Evolutionary conservation across 1,284 basidiomycete genomes (phyloP), one percentile per base, ranked within the genome.

Genomic region (Phylloporus sp.): DNA sequence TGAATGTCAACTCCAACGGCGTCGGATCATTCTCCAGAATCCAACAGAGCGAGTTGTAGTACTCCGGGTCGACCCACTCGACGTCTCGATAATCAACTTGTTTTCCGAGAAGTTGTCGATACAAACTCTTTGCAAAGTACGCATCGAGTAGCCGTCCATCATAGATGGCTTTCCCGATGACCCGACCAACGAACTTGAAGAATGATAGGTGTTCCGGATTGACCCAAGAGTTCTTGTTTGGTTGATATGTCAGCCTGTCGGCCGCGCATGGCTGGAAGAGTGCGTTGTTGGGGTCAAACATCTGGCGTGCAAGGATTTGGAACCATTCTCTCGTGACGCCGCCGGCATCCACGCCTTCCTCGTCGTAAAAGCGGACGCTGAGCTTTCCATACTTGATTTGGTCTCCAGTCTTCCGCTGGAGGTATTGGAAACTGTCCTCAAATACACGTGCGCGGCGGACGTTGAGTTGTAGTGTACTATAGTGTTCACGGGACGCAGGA

Each of bases 281-380:
- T 10, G 95, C 96, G 72, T 99, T 98, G 79, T 98, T 95, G n/a
- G 98, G 96, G 76, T 99, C 96, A 80, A 99, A 98, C 93, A 99
- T 99, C 77, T 98, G 96, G 60, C 96, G 87, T 2, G 97, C 96
- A 26, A 99, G 87, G 60, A 98, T 97, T 71, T 96, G 94, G 89
- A 97, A 98, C 97, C 97, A 98, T 80, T 98, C 97, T 67, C 97
- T 87, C 4, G 98, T 98, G 49, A 99, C 95, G 72, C 98, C 98
- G 31, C 98, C 98, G 1, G 98, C 98, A 76, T 99, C 98, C 54
- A 99, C 94, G 68, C 98, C 98, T 72, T 99, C 98, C 74, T 99
- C 98, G 66, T 96, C 92, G 74, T 95, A 95, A 82, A 99, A 99
- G 64, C 96, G 91, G 68, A 99, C 92, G 74, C 92, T 98, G 65